Evolutionary conservation across 2,329 filamentous ascomycete species (phyloP), one percentile per base, ranked within the genome.

Genomic region (Fusarium kyushuense): DNA sequence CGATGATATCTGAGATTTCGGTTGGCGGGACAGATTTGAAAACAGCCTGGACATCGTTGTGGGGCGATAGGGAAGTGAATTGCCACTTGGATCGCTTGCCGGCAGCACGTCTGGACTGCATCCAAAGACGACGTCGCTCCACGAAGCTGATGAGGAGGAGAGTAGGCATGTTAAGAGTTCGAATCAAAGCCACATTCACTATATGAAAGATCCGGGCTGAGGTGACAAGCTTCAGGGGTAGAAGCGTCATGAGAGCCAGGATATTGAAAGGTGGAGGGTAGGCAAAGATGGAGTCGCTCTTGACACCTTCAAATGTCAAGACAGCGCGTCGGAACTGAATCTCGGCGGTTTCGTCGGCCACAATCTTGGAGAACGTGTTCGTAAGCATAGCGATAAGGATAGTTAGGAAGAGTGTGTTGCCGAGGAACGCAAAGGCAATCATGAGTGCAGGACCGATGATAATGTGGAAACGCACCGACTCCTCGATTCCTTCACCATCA

Each of bases 401-500:
- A 1, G 90, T 92, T 40, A 92, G 80, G 79, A 93, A 92, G 38
- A 93, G 84, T 0, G 89, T 92, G 76, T 93, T 92, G 49, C 90
- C 90, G 10, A 93, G 81, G 72, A 92, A 92, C 7, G 90, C 89
- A 76, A 92, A 93, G 6, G 87, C 84, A 58, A 92, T 85, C 86
- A 92, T 92, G 12, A 93, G 81, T 0, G 86, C 82, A 0, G 90
- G 90, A 1, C 90, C 90, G 4, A 92, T 83, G 25, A 91, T 78
- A 76, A 86, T 82, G 74, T 93, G 89, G 77, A 92, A 90, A 45
- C 88, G 84, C 11, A 79, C 79, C 4, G 81, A 81, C 60, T 82
- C 79, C 59, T 84, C 81, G 45, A 86, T 85, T 13, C 84, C 84
- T 6, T 84, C 85, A 23, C 84, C 90, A 63, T 92, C 90, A 2